These are phyloP conservation scores for Neofusicoccum laricinum DNA, from an alignment of 2,329 filamentous ascomycete genomes.

Conservation along the genomic window DNA sequence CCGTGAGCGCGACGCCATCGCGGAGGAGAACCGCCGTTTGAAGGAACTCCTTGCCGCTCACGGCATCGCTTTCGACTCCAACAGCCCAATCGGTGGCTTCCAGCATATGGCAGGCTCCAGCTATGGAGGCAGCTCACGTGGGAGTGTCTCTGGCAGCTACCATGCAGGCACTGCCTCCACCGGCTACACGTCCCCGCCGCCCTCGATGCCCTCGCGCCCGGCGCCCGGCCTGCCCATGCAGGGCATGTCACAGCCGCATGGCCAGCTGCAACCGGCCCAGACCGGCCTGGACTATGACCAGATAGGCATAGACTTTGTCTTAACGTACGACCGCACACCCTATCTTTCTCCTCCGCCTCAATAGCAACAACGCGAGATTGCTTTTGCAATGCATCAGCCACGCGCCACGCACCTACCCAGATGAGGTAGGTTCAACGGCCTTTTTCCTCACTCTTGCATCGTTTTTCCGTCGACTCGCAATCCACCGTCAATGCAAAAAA, in stretches of 20 bases:
- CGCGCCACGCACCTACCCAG: conserved; percentile 8
- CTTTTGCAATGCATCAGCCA: conserved; percentile 5
- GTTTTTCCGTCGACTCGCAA: conserved; percentile 20
- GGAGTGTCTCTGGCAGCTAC: conserved; percentile 64
- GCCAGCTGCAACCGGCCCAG: conserved; percentile 25
- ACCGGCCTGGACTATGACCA: conserved; percentile 69
- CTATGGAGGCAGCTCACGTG: conserved; percentile 45
- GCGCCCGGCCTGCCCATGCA: background rate
- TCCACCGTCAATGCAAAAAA: conserved; percentile 10
- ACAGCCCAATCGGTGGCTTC: conserved; percentile 35
- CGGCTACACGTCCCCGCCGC: conserved; percentile 45
- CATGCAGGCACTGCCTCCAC: conserved; percentile 45
- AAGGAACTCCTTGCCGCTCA: conserved; percentile 59
- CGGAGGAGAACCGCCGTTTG: conserved; percentile 77
- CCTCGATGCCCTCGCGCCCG: conserved; percentile 5
- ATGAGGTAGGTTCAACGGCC: conserved; percentile 11
- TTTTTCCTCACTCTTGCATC: conserved; percentile 20
- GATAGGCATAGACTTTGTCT: conserved; percentile 83
- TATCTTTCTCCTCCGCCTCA: conserved; percentile 65
- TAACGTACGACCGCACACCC: conserved; percentile 76
- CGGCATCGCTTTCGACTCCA: conserved; percentile 56
- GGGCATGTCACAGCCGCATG: conserved; percentile 15
- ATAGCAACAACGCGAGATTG: conserved; percentile 32
- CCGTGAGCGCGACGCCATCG: conserved; percentile 71
- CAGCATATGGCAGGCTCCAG: conserved; percentile 33